A percentile compares a stretch with the other conserved stretches of the same genome.
Evolutionary conservation across 495 filamentous ascomycete genomes (phyloP).

Genomic region (Hypoxylon fragiforme): DNA sequence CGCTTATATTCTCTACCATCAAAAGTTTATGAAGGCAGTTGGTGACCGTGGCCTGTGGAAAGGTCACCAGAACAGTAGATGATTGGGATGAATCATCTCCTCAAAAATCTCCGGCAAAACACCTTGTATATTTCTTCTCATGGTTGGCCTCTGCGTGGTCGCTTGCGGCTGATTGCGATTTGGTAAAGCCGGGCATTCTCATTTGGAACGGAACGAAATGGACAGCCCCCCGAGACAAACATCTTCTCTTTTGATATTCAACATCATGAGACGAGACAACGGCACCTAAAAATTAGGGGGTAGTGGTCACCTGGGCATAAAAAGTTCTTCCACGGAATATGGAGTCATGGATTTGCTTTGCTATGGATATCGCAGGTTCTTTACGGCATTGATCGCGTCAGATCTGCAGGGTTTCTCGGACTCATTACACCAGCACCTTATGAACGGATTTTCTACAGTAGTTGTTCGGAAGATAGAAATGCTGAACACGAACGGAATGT

Average conservation of each 20-base stretch:
- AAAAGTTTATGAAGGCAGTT: conserved; percentile 27
- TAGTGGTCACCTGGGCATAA: conserved; percentile 15
- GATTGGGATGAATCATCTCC: conserved; percentile 26
- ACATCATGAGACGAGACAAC: conserved; percentile 4
- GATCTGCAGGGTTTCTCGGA: conserved; percentile 11
- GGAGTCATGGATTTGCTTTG: conserved; percentile 34
- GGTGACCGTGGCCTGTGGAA: conserved; percentile 22
- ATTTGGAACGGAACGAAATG: conserved; percentile 5
- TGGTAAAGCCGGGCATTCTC: conserved; percentile 26
- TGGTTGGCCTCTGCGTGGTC: conserved; percentile 10
- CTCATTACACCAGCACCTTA: conserved; percentile 8
- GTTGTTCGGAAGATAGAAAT: conserved; percentile 7
- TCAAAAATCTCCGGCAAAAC: conserved; percentile 24
- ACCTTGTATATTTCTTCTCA: conserved; percentile 33
- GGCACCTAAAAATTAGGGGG: conserved; percentile 9
- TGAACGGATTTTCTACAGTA: conserved; percentile 6
- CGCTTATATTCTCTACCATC: not conserved
- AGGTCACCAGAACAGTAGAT: conserved; percentile 31
- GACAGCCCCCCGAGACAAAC: not conserved
- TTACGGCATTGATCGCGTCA: conserved; percentile 10
- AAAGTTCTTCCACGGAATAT: conserved; percentile 19
- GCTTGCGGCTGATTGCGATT: conserved; percentile 12
- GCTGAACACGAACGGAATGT: conserved; percentile 18
- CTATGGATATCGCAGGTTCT: conserved; percentile 20
- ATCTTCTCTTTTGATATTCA: not conserved